A percentile compares a stretch with the other conserved stretches of the same genome.
Evolutionary conservation across 2,329 filamentous ascomycete species (phyloP).

Genomic region (Tolypocladium tropicale): DNA sequence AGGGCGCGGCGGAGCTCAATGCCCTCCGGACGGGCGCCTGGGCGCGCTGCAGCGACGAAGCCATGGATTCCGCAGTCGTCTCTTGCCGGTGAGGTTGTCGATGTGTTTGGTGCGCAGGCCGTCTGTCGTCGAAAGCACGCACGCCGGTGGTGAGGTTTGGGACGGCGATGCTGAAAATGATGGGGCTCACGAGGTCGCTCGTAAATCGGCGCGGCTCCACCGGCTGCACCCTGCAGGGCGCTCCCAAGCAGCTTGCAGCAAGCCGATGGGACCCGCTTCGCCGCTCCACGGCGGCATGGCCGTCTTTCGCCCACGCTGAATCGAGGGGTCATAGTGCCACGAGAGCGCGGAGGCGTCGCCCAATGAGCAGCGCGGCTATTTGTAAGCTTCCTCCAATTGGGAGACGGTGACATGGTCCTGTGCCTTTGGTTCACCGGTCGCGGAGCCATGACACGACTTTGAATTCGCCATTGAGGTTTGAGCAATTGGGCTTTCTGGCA

Average conservation of each 20-base stretch:
- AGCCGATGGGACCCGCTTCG: background rate
- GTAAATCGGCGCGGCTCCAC: background rate
- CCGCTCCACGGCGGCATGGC: background rate
- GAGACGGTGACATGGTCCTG: too few species aligned
- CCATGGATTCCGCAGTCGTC: constrained; percentile 22
- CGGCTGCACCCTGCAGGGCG: background rate
- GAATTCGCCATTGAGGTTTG: too few species aligned
- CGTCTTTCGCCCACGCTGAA: background rate
- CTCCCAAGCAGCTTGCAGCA: background rate
- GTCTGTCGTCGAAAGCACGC: background rate
- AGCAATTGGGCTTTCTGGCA: too few species aligned
- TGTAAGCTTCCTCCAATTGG: background rate
- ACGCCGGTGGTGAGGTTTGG: background rate
- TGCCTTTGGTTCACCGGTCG: too few species aligned
- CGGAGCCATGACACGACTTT: too few species aligned
- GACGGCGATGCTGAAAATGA: background rate
- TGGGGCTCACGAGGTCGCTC: background rate
- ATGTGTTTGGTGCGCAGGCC: background rate
- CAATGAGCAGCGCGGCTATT: background rate
- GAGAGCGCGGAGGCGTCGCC: background rate
- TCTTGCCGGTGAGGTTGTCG: background rate
- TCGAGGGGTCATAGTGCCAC: background rate
- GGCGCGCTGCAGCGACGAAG: constrained; percentile 29
- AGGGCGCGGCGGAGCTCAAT: constrained; percentile 21
- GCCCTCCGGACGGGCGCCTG: constrained; percentile 32